Evolutionary conservation across 2,329 filamentous ascomycete species (phyloP), one percentile per base, ranked within the genome.

Genomic region (Xylariomycetidae sp.): DNA sequence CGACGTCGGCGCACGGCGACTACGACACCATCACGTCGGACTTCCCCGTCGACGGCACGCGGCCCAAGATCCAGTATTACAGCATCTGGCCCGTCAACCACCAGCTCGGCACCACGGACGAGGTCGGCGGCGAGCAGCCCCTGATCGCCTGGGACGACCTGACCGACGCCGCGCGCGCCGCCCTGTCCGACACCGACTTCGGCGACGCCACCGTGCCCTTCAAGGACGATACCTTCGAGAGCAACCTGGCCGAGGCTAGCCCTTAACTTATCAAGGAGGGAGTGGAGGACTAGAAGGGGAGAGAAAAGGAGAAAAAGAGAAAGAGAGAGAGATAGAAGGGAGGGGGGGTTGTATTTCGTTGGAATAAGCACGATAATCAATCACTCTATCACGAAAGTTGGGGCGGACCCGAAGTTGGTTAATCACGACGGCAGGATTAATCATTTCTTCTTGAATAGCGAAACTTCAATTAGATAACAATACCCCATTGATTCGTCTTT

Each of bases 171-270:
- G 60, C 58, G 3, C 44, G 56, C 34, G 54, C 33, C 15, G 59
- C 61, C 0, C 47, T 66, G 10, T 31, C 50, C 19, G 49, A 48
- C 31, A 60, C 60, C 4, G 54, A 65, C 46, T 67, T 66, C 38
- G 64, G 61, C 14, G 28, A 17, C 25, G 63, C 59, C 14, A 64
- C 50, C 38, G 62, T 66, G 31, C 62, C 63, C 3, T 66, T 67
- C 44, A 60, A 51, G 22, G 49, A 54, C 16, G 18, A 34, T 14
- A 48, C 38, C 36, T 55, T 53, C 25, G 25, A 36, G 13, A 30
- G 27, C 22, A 50, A 51, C 32, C 27, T 51, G 12, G 33, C 26
- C 18, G 31, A 44, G 41, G 46, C 46, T 30, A 23, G 37, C 10
- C 39, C 44, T 22, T 47, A 28, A 23, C n/a, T n/a, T n/a, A n/a